These are phyloP conservation scores for Sherardia arvensis DNA, from an alignment of 257 asterid species.

Conservation along the genomic window DNA sequence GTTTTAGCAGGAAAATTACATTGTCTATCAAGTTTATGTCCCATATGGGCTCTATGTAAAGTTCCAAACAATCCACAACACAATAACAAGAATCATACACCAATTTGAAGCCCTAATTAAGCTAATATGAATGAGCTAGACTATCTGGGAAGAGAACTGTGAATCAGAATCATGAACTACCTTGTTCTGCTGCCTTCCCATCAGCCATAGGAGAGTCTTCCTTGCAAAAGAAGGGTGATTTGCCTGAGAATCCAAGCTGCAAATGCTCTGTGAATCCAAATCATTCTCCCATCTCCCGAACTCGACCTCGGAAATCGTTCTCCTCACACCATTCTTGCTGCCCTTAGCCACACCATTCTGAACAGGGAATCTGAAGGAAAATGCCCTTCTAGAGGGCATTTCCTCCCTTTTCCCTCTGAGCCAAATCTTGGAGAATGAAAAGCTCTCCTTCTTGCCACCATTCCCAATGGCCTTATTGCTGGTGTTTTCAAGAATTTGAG, in stretches of 20 bases:
- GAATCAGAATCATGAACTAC: conserved; percentile 46
- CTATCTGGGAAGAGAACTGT: conserved; percentile 36
- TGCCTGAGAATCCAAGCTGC: conserved; percentile 54
- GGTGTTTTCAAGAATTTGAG: neutral
- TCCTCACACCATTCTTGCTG: conserved; percentile 27
- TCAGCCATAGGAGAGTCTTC: conserved; percentile 73
- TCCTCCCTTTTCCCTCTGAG: conserved; percentile 44
- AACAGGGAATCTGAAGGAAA: conserved; percentile 59
- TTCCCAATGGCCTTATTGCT: conserved; percentile 27
- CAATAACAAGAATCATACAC: neutral
- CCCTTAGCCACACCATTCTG: conserved; percentile 17
- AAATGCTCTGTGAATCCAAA: conserved; percentile 42
- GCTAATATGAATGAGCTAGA: conserved; percentile 23
- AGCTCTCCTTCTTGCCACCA: conserved; percentile 48
- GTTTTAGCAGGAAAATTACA: neutral
- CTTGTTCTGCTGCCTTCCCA: conserved; percentile 75
- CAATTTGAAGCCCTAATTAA: neutral
- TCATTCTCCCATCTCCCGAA: conserved; percentile 48
- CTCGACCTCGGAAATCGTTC: conserved; percentile 46
- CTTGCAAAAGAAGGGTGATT: conserved; percentile 57
- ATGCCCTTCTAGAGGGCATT: conserved; percentile 44
- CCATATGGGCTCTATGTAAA: neutral
- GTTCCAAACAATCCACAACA: neutral
- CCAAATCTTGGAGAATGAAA: conserved; percentile 73
- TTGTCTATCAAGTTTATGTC: neutral